Base-by-base conservation (phyloP, 257 asterid species). In the Ilex asprella region DNA sequence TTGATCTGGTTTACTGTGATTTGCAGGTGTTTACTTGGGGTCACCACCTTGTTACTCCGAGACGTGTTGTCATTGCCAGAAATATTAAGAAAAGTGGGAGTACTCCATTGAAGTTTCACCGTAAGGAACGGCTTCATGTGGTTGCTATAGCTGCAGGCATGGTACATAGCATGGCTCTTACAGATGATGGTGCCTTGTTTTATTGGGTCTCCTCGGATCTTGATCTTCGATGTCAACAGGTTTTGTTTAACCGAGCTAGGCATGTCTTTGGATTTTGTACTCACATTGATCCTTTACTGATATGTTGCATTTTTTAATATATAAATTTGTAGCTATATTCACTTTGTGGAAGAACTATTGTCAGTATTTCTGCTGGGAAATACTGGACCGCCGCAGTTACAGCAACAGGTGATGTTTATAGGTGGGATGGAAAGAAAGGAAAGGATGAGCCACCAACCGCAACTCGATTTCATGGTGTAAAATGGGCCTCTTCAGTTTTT, bases 11-110 rank as follows among this genome's bases (percentile, higher is more conserved):
- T 46, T 46, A 2, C 52, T 46, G 4, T 11, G 3, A 10, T 14
- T 46, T 46, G 58, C 79, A 91, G 97, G 97, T 93, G n/a, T 93
- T 82, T 75, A 90, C 97, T 58, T 93, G 99, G 99, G 99, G 99
- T 62, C 97, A 93, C 73, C 92, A 95, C 39, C 94, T 89, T 63
- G 99, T 93, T 63, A 85, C 80, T 67, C 97, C 99, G 10, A 84
- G 83, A 62, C 95, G 99, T 58, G 94, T 93, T 31, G 71, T 86
- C 50, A 68, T 90, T 71, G 75, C 86, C 31, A 84, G 95, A 77
- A 84, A 81, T 66, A 73, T 73, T 3, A 85, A 55, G 68, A 93
- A 89, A 78, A 60, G 58, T 59, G 94, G 96, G 72, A 93, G 67
- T 66, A 72, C 78, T 29, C 62, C 72, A 51, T 68, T 93, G 68